Conservation (phyloP, 352 stramenopile genomes). For the Phytophthora quininea region DNA sequence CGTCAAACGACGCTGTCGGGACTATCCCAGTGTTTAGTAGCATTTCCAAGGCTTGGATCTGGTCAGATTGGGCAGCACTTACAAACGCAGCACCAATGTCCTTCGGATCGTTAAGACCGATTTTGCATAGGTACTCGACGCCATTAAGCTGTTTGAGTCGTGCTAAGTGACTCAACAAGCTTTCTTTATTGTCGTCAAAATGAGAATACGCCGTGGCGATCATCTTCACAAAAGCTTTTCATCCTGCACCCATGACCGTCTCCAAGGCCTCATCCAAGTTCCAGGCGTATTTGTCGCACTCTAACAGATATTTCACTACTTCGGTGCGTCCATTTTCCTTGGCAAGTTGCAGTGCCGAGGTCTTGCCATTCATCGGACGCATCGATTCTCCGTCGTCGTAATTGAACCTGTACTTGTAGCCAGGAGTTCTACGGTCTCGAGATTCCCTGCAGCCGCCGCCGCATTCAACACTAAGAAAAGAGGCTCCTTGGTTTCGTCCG, state of each 20-base stretch:
- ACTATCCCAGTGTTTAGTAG: background rate
- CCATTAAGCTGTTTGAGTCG: background rate
- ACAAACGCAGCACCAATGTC: slow-evolving; percentile 1
- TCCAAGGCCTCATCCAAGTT: background rate
- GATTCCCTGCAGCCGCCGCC: background rate
- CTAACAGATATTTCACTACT: background rate
- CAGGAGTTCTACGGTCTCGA: background rate
- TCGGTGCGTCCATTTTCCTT: background rate
- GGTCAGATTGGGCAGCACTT: background rate
- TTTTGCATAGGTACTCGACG: slow-evolving; percentile 5
- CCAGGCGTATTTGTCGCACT: background rate
- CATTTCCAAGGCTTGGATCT: background rate
- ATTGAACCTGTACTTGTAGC: background rate
- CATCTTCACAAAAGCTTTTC: background rate
- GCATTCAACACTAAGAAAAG: background rate
- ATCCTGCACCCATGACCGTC: background rate
- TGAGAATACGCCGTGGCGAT: background rate
- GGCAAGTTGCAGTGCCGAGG: background rate
- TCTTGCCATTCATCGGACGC: background rate
- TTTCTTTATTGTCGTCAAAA: background rate
- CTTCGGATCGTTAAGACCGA: background rate
- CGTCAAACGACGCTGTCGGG: background rate
- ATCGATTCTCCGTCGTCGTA: background rate
- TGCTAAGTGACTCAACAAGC: background rate
- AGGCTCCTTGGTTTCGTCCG: background rate